These are phyloP conservation scores for Paraconiothyrium sp. DNA, from an alignment of 2,329 filamentous ascomycete genomes.

Conservation along the genomic window DNA sequence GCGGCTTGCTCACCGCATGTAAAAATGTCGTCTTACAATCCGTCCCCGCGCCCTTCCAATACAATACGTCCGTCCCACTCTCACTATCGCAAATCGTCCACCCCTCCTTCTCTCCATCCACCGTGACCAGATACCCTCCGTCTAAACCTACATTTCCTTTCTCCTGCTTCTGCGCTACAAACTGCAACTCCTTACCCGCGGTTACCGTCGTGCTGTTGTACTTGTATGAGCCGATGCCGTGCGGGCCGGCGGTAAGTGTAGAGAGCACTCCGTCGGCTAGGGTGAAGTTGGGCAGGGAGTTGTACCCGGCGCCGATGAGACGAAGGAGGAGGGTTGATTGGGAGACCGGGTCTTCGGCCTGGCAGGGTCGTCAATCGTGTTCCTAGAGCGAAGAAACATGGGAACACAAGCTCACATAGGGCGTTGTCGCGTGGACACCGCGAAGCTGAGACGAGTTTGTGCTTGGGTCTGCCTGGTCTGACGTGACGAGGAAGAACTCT, in stretches of 20 bases:
- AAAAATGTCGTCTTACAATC: slow-evolving; percentile 50
- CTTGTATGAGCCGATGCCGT: slow-evolving; percentile 33
- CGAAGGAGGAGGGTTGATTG: slow-evolving; percentile 49
- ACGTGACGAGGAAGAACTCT: slow-evolving; percentile 54
- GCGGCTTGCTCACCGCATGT: slow-evolving; percentile 49
- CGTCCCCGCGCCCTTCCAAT: slow-evolving; percentile 48
- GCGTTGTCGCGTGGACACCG: slow-evolving; percentile 49
- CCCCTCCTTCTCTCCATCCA: slow-evolving; percentile 46
- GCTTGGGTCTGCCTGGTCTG: slow-evolving; percentile 35
- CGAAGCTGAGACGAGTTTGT: slow-evolving; percentile 43
- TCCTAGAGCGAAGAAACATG: not conserved
- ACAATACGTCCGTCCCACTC: slow-evolving; percentile 45
- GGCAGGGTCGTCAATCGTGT: not conserved
- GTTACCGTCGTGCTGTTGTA: slow-evolving; percentile 46
- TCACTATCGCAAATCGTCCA: slow-evolving; percentile 52
- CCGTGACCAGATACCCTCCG: slow-evolving; percentile 50
- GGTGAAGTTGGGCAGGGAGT: slow-evolving; percentile 51
- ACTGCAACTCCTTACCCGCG: slow-evolving; percentile 40
- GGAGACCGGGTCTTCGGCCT: slow-evolving; percentile 44
- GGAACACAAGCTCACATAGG: slow-evolving; percentile 39
- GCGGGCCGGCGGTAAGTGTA: slow-evolving; percentile 38
- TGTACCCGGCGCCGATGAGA: slow-evolving; percentile 50
- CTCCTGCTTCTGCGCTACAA: slow-evolving; percentile 41
- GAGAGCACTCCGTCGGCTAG: slow-evolving; percentile 46
- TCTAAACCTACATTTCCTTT: slow-evolving; percentile 46